A percentile compares a stretch with the other conserved stretches of the same genome.
These are phyloP conservation scores for Albatrellus sp. DNA, from an alignment of 1,284 basidiomycete genomes.

Conservation along the genomic window DNA sequence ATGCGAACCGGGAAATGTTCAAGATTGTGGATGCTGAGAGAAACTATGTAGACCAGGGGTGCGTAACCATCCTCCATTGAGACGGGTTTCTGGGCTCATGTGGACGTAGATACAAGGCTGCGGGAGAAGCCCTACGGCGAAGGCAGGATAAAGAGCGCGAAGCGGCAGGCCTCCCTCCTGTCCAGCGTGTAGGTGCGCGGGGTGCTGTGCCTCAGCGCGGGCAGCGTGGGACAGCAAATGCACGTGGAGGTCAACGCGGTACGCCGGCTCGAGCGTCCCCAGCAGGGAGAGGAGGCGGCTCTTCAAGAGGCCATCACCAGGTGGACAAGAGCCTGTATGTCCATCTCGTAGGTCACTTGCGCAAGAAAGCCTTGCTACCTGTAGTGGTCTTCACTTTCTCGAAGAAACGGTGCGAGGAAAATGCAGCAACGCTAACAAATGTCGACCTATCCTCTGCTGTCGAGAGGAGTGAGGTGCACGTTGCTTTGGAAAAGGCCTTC, in stretches of 20 bases:
- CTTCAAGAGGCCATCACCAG: conserved; percentile 53
- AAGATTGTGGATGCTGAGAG: conserved; percentile 87
- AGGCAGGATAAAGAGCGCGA: conserved; percentile 98
- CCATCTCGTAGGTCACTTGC: conserved; percentile 79
- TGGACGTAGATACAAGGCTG: conserved; percentile 67
- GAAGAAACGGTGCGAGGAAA: conserved; percentile 95
- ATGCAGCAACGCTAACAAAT: conserved; percentile 83
- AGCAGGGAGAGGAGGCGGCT: conserved; percentile 35
- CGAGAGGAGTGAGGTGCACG: conserved; percentile 96
- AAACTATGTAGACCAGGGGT: conserved; percentile 72
- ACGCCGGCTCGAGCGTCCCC: conserved; percentile 30
- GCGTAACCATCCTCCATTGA: conserved; percentile 11
- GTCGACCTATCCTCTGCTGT: conserved; percentile 77
- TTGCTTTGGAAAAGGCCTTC: conserved; percentile 87
- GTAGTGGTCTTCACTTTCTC: conserved; percentile 97
- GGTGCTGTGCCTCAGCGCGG: conserved; percentile 56
- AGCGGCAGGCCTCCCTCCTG: conserved; percentile 78
- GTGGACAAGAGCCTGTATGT: conserved; percentile 90
- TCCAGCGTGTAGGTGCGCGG: conserved; percentile 70
- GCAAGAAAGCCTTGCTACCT: conserved; percentile 80
- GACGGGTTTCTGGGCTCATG: background rate
- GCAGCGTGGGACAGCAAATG: conserved; percentile 36
- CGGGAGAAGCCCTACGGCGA: conserved; percentile 76
- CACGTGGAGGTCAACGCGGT: conserved; percentile 19
- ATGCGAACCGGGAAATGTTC: conserved; percentile 83